Evolutionary conservation across 306 rosid genomes (phyloP), one percentile per base, ranked within the genome.

Genomic region (Prinsepia uniflora): DNA sequence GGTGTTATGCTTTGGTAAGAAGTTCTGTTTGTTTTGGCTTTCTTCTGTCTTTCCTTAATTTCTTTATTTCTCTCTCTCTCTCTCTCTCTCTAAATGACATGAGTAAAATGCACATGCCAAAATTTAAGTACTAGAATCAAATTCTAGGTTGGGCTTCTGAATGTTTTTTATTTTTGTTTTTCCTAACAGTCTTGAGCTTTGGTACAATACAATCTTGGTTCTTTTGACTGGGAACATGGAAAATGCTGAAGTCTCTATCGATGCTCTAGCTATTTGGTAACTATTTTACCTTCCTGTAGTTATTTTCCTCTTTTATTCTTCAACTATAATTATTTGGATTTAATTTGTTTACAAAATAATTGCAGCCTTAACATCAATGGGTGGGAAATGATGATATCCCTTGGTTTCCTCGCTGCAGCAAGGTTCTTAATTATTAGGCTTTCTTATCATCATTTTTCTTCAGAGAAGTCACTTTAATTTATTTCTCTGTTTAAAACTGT

Each of bases 181-280:
- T 30, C 3, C 36, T 30, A 30, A 70, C 86, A 83, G 92, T 73
- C 81, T 85, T 49, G 90, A 88, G 82, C 70, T 85, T 36, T 88
- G 92, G 88, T 88, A 83, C 84, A 83, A 85, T 63, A 76, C 92
- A 8, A 45, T 79, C 42, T 68, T 85, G 86, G 54, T 85, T 71
- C 84, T 85, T 73, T 66, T 88, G 68, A 78, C 88, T 20, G 92
- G 90, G 42, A 79, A 81, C 77, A 73, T 83, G 86, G 49, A 83
- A 71, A 64, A 85, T 63, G 92, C 90, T 7, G 80, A 81, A 72
- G 82, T 81, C n/a, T 39, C 82, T 17, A 73, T 85, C 66, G 86
- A 83, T 78, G 92, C 88, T 46, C 79, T 85, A 20, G 18, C 90
- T 39, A 83, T 88, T 59, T 85, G 92, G 92, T 87, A 85, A 76